Conservation (phyloP, 495 filamentous ascomycete genomes). For the Sphaerosporella brunnea region DNA sequence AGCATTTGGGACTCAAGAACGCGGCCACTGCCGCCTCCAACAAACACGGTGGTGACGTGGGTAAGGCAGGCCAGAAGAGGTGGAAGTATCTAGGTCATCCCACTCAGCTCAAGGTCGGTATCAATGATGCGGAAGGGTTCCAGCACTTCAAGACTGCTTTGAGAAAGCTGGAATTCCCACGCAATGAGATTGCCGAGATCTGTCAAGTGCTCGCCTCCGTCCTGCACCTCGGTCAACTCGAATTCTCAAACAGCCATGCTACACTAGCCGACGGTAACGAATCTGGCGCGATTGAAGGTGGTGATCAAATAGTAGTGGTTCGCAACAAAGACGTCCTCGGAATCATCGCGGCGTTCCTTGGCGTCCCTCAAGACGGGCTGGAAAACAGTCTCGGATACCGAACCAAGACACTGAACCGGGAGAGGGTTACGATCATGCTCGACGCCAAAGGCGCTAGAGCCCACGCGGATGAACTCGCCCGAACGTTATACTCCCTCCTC, state of each 20-base stretch:
- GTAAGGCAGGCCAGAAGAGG: slow-evolving; percentile 47
- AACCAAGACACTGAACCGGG: slow-evolving; percentile 82
- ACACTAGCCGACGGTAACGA: slow-evolving; percentile 69
- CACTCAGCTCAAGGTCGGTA: slow-evolving; percentile 86
- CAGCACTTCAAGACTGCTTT: slow-evolving; percentile 94
- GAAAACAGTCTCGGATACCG: slow-evolving; percentile 83
- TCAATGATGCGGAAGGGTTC: slow-evolving; percentile 90
- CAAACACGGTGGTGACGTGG: slow-evolving; percentile 29
- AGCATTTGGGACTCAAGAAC: slow-evolving; percentile 68
- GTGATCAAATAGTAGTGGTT: slow-evolving; percentile 64
- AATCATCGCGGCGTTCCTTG: slow-evolving; percentile 80
- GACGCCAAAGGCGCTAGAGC: slow-evolving; percentile 76
- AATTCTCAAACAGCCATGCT: slow-evolving; percentile 63
- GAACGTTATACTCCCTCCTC: slow-evolving; percentile 86
- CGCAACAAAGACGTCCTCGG: slow-evolving; percentile 81
- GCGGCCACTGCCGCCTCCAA: slow-evolving; percentile 28
- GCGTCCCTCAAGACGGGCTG: slow-evolving; percentile 58
- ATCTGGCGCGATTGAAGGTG: slow-evolving; percentile 89
- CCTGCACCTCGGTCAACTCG: slow-evolving; percentile 86
- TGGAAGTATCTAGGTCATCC: slow-evolving; percentile 96
- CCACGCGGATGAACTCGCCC: slow-evolving; percentile 84
- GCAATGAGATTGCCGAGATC: slow-evolving; percentile 85
- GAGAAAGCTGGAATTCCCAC: slow-evolving; percentile 80
- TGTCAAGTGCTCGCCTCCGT: slow-evolving; percentile 86
- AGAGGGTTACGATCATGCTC: slow-evolving; percentile 92